phyloP scores from a whole-genome alignment of 495 filamentous ascomycete species.

The Geopyxis carbonaria region DNA sequence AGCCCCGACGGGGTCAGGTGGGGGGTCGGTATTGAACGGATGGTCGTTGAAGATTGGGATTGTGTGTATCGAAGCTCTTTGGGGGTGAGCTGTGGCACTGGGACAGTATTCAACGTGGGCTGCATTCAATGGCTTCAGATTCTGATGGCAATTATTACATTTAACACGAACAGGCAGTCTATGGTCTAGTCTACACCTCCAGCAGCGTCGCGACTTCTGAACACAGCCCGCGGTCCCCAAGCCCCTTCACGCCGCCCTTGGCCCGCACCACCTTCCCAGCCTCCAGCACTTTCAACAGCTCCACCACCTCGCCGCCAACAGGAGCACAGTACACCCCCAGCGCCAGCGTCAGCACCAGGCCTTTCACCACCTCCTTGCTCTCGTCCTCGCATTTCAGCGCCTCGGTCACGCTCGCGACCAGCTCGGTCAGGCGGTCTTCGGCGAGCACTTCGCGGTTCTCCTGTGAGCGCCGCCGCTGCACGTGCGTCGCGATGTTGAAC shows the following conservation, averaged over 20 bases:
- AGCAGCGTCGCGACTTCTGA: constrained; percentile 4
- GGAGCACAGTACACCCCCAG: constrained; percentile 43
- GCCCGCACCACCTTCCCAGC: constrained; percentile 1
- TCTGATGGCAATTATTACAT: no score
- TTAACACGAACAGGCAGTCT: no score
- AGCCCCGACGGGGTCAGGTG: no score
- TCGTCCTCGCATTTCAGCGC: constrained; percentile 49
- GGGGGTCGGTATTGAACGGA: no score
- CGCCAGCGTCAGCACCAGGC: constrained; percentile 55
- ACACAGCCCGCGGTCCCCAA: neutral
- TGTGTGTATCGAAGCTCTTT: no score
- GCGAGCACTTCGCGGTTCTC: constrained; percentile 41
- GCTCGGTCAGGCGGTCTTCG: constrained; percentile 56
- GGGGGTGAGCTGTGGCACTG: no score
- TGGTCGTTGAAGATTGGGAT: no score
- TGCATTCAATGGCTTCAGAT: no score
- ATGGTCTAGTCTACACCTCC: constrained; percentile 2
- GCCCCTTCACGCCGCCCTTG: neutral
- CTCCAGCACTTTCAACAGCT: neutral
- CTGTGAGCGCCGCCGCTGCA: constrained; percentile 45
- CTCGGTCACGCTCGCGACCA: constrained; percentile 61
- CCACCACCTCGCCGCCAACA: neutral
- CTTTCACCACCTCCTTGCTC: constrained; percentile 53
- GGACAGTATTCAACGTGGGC: no score
- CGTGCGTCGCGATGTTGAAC: constrained; percentile 60